These are phyloP conservation scores for Phallus indusiatus DNA, from an alignment of 768 basidiomycete species.

Conservation along the genomic window DNA sequence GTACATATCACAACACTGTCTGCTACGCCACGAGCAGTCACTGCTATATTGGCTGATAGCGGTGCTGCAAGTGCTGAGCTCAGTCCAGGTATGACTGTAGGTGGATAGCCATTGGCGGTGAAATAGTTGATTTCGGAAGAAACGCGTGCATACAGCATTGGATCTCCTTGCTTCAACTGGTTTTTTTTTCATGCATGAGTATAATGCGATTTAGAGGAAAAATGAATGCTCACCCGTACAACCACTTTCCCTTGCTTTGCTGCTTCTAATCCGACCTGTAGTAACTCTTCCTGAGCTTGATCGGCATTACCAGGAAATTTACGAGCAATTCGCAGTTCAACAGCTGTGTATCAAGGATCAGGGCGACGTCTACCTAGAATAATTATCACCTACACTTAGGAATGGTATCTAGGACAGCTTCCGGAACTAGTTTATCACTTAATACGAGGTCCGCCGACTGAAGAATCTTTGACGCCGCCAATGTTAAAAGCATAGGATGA, in stretches of 20 bases:
- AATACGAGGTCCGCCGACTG: conserved; percentile 78
- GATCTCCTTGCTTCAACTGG: conserved; percentile 96
- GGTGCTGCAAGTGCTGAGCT: conserved; percentile 87
- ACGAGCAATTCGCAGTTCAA: conserved; percentile 79
- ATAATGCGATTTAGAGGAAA: background rate
- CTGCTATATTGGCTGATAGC: conserved; percentile 80
- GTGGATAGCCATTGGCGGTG: conserved; percentile 75
- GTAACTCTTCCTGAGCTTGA: conserved; percentile 88
- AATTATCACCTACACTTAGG: conserved; percentile 34
- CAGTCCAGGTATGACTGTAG: conserved; percentile 82
- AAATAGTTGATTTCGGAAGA: conserved; percentile 95
- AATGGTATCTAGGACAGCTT: conserved; percentile 76
- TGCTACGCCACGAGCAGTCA: conserved; percentile 92
- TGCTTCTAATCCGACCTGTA: conserved; percentile 82
- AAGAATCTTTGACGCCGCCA: conserved; percentile 74
- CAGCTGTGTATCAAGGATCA: conserved; percentile 17
- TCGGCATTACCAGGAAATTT: conserved; percentile 99
- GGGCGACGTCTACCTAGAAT: background rate
- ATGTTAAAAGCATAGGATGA: conserved; percentile 84
- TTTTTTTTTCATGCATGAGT: background rate
- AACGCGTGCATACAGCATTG: conserved; percentile 86
- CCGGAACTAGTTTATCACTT: conserved; percentile 93
- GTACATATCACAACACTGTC: conserved; percentile 88
- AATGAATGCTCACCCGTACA: conserved; percentile 53
- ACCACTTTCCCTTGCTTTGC: conserved; percentile 75